phyloP scores from a whole-genome alignment of 768 basidiomycete species.

The Gymnopilus dilepis region DNA sequence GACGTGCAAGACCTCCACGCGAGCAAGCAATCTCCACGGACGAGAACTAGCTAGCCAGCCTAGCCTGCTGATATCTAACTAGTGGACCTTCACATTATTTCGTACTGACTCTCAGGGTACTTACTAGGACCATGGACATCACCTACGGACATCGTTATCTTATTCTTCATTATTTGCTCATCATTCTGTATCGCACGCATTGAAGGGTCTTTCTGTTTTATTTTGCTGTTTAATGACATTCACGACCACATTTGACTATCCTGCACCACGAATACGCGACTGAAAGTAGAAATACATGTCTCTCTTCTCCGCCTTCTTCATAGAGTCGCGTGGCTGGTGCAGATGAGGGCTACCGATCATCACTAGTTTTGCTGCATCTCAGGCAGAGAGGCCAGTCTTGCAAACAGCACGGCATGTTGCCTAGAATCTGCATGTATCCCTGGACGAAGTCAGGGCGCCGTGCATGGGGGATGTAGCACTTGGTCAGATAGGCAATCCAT shows the following conservation, averaged over 20 bases:
- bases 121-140: constrained; percentile 9
- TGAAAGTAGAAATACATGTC: background rate
- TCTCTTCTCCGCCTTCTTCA: too few relatives aligned
- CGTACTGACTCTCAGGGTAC: background rate
- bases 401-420: too few relatives aligned
- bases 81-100: background rate
- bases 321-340: too few relatives aligned
- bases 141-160: constrained; percentile 1
- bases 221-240: constrained; percentile 10
- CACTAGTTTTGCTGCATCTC: too few relatives aligned
- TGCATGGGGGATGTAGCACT: too few relatives aligned
- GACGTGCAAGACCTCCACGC: constrained; percentile 67
- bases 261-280: background rate
- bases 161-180: constrained; percentile 5
- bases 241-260: constrained; percentile 6
- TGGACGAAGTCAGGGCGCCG: too few relatives aligned
- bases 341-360: too few relatives aligned
- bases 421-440: too few relatives aligned
- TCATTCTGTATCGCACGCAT: constrained; percentile 1
- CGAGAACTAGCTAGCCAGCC: constrained; percentile 34
- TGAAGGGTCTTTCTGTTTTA: background rate
- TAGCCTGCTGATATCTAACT: background rate
- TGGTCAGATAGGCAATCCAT: too few relatives aligned
- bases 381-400: too few relatives aligned
- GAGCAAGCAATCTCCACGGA: constrained; percentile 68